These are phyloP conservation scores for Colletotrichum tofieldiae DNA, from an alignment of 2,329 filamentous ascomycete genomes.

Conservation along the genomic window DNA sequence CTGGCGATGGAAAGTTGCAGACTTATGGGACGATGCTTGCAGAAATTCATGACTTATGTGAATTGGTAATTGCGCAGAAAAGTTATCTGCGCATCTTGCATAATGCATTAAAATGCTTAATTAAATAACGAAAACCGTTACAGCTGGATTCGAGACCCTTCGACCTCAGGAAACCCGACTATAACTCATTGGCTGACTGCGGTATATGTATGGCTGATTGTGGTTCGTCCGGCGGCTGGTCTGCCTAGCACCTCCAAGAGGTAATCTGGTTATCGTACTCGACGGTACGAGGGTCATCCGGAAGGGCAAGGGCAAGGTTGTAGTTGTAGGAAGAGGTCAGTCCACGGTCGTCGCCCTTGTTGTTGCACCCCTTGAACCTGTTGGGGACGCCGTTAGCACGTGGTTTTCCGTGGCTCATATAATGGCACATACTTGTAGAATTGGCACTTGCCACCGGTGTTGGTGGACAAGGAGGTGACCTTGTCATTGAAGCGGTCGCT, in stretches of 20 bases:
- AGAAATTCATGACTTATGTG: not conserved
- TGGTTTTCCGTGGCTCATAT: too few relatives aligned
- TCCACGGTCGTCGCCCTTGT: conserved; percentile 41
- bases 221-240: not conserved
- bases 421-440: conserved; percentile 29
- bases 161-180: not conserved
- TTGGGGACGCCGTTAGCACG: not conserved
- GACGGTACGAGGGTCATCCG: conserved; percentile 27
- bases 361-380: conserved; percentile 32
- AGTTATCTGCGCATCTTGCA: too few relatives aligned
- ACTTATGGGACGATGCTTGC: not conserved
- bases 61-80: too few relatives aligned
- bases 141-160: too few relatives aligned
- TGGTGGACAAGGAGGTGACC: conserved; percentile 29
- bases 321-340: conserved; percentile 35
- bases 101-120: too few relatives aligned
- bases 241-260: conserved; percentile 34
- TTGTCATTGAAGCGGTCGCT: conserved; percentile 34
- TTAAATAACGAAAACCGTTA: too few relatives aligned
- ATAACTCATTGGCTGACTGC: not conserved
- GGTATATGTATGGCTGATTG: not conserved
- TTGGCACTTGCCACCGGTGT: conserved; percentile 37
- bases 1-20: not conserved
- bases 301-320: conserved; percentile 27
- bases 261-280: conserved; percentile 38